Conservation (phyloP, 2,329 filamentous ascomycete species). For the Xylariaceae sp. region DNA sequence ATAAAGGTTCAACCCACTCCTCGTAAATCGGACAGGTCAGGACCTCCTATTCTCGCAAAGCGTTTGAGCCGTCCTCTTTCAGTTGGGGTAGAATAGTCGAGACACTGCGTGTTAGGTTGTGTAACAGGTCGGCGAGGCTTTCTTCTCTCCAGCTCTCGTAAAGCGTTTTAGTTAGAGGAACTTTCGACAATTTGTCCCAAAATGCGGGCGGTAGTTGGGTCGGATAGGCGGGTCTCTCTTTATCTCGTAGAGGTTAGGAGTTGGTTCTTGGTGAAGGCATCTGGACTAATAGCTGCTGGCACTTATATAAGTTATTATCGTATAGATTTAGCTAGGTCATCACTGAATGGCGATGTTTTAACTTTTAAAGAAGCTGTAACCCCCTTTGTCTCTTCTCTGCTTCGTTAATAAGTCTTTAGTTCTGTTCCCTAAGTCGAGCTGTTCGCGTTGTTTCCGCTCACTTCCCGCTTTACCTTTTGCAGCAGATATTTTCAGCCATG, state of each 20-base stretch:
- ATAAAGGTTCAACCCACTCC: constrained; percentile 37
- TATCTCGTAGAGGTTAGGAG: constrained; percentile 4
- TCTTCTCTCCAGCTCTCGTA: not conserved
- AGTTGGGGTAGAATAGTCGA: constrained; percentile 12
- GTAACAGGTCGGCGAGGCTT: constrained; percentile 30
- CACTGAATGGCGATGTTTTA: constrained; percentile 1
- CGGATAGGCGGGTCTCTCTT: not conserved
- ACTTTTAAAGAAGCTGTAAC: not conserved
- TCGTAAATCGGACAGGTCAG: constrained; percentile 45
- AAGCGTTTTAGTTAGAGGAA: constrained; percentile 38
- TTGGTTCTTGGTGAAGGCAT: not conserved
- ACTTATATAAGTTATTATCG: not conserved
- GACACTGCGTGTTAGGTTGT: constrained; percentile 9
- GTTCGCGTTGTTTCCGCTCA: not conserved
- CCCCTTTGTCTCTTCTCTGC: not conserved
- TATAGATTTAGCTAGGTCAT: not conserved
- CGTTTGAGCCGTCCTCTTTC: constrained; percentile 18
- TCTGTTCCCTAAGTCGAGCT: not conserved
- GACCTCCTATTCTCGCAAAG: too few species aligned
- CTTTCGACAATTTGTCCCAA: constrained; percentile 38
- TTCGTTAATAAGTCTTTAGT: constrained; percentile 4
- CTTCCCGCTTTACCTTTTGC: not conserved
- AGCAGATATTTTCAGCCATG: not conserved
- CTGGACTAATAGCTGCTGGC: not conserved
- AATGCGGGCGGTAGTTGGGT: constrained; percentile 36